Evolutionary conservation across 345 rosid genomes (phyloP).

Genomic region (Pistacia vera): DNA sequence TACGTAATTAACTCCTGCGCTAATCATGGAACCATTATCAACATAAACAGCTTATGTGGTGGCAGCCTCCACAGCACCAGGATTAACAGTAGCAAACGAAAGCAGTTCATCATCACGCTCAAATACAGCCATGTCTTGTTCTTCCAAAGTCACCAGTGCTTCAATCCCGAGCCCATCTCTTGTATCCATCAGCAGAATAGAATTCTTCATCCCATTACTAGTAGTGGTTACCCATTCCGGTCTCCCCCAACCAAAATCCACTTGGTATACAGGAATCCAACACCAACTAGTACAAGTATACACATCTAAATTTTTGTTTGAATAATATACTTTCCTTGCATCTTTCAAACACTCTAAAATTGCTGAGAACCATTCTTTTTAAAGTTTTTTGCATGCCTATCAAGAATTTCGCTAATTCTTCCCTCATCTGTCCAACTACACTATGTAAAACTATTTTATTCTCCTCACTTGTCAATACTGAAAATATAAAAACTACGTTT

Average conservation of each 20-base stretch:
- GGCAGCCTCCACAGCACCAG: background rate
- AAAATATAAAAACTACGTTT: background rate
- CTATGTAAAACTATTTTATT: constrained; percentile 6
- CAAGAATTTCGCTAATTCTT: constrained; percentile 3
- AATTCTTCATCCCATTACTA: constrained; percentile 11
- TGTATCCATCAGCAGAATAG: constrained; percentile 20
- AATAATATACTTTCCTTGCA: background rate
- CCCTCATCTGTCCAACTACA: constrained; percentile 24
- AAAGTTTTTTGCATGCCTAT: constrained; percentile 6
- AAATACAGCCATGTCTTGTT: constrained; percentile 31
- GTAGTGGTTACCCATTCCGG: constrained; percentile 33
- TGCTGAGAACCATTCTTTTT: background rate
- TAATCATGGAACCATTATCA: background rate
- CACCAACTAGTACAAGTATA: constrained; percentile 34
- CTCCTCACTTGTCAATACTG: background rate
- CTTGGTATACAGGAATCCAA: constrained; percentile 19
- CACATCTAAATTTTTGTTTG: background rate
- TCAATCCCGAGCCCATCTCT: constrained; percentile 22
- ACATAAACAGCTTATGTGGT: background rate
- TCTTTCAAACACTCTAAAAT: constrained; percentile 4
- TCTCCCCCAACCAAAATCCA: constrained; percentile 43
- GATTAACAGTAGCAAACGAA: constrained; percentile 16
- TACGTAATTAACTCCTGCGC: too few species aligned
- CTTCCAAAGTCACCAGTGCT: constrained; percentile 29
- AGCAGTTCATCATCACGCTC: constrained; percentile 26